phyloP scores from a whole-genome alignment of 495 filamentous ascomycete genomes.

The Hypomontagnella monticulosa region DNA sequence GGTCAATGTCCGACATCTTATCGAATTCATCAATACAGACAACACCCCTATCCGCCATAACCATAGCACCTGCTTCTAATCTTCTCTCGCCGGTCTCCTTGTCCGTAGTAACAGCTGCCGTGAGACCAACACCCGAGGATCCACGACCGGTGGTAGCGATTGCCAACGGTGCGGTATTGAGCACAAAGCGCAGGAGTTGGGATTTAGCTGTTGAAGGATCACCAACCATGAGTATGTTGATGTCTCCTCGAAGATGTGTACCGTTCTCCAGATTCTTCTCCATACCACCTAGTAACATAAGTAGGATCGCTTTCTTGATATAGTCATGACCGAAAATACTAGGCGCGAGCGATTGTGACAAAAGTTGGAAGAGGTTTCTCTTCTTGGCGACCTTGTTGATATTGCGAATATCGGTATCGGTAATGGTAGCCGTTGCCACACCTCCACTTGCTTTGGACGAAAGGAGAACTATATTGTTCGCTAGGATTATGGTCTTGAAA shows the following conservation, averaged over 20 bases:
- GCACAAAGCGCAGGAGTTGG: constrained; percentile 94
- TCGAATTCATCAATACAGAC: constrained; percentile 99
- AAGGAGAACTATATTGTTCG: constrained; percentile 93
- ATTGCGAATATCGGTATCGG: constrained; percentile 97
- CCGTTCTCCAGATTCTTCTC: constrained; percentile 99
- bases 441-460: constrained; percentile 97
- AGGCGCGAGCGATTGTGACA: constrained; percentile 96
- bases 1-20: constrained; percentile 99
- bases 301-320: constrained; percentile 96
- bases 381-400: constrained; percentile 99
- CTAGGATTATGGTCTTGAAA: constrained; percentile 91
- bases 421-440: constrained; percentile 89
- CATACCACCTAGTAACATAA: constrained; percentile 97
- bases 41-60: constrained; percentile 94
- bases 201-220: constrained; percentile 99
- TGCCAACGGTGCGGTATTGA: constrained; percentile 95
- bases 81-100: constrained; percentile 97
- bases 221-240: constrained; percentile 99
- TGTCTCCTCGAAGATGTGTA: constrained; percentile 96
- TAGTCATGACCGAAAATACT: constrained; percentile 98
- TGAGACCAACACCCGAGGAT: constrained; percentile 97
- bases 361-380: constrained; percentile 88
- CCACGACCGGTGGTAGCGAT: constrained; percentile 98
- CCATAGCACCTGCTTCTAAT: constrained; percentile 98
- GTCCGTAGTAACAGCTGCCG: constrained; percentile 93